Base-by-base conservation (phyloP, 495 filamentous ascomycete species). In the Daldinia grandis region DNA sequence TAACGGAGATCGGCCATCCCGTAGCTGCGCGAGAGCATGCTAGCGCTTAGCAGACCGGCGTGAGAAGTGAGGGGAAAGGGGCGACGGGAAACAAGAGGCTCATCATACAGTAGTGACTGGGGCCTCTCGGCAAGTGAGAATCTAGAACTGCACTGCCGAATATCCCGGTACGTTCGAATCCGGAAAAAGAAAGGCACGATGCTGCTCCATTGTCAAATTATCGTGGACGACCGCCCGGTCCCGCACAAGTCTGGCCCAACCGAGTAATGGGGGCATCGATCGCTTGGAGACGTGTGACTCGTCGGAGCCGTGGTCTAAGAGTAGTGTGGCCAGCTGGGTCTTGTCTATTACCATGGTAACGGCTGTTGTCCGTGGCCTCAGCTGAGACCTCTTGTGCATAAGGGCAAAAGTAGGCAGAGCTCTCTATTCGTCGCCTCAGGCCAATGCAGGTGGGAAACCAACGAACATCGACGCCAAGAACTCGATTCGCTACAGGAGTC, bases 81-180 rank as follows among this genome's bases (percentile, higher is more conserved):
- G 47, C 28, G 31, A 60, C 44, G 53, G 60, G 59, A 31, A 64
- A 49, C 58, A 44, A 40, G 61, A 58, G 47, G 62, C 51, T 64
- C 58, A 67, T 62, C 70, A 58, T 57, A 62, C 37, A 61, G 44
- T 33, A 47, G 56, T 61, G 70, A 66, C 61, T 40, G 42, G 70
- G 65, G 61, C 3, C 40, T 21, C 1, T 62, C 70, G 62, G 65
- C 70, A 66, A 73, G 70, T 73, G 66, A 74, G 66, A 60, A 74
- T 63, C 71, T 70, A 66, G 62, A 66, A 59, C 62, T 30, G 59
- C 44, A 70, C 66, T 74, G 54, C 67, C 67, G 63, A 74, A 19
- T 64, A 58, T 28, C 58, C 58, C 53, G 56, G 40, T 40, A 40
- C 40, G 38, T 68, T 68, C 70, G 21, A 73, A 73, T 65, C 15